Evolutionary conservation across 805 yeast genomes (phyloP).

Genomic region (Hanseniaspora mollemarum): DNA sequence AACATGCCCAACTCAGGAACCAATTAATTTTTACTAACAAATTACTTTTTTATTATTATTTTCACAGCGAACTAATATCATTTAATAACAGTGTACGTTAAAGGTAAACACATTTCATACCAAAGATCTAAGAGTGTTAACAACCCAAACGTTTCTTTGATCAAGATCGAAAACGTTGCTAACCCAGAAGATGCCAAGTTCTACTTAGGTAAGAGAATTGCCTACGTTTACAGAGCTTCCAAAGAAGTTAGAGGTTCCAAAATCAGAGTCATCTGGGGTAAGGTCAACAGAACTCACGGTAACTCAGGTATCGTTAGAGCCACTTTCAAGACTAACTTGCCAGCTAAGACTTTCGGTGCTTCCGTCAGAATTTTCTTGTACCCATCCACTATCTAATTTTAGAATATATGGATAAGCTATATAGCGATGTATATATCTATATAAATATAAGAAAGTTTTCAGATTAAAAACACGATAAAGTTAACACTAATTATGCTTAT

Average conservation of each 20-base stretch:
- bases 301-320: slow-evolving; percentile 97
- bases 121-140: slow-evolving; percentile 97
- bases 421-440: background rate
- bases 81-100: slow-evolving; percentile 74
- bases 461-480: background rate
- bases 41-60: background rate
- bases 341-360: slow-evolving; percentile 99
- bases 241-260: slow-evolving; percentile 98
- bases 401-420: background rate
- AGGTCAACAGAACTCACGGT: slow-evolving; percentile 98
- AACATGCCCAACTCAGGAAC: too few relatives aligned
- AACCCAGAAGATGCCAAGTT: slow-evolving; percentile 90
- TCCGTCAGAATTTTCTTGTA: slow-evolving; percentile 98
- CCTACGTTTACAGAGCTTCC: slow-evolving; percentile 97
- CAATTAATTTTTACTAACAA: slow-evolving; percentile 10
- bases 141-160: slow-evolving; percentile 95
- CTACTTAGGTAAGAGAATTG: slow-evolving; percentile 99
- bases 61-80: background rate
- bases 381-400: slow-evolving; percentile 94
- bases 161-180: slow-evolving; percentile 93
- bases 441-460: slow-evolving; percentile 1
- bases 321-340: slow-evolving; percentile 96
- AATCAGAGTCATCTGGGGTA: slow-evolving; percentile 99
- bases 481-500: background rate
- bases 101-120: slow-evolving; percentile 99